Percentiles rank a stretch among this genome's conserved stretches.
Evolutionary conservation across 1,284 basidiomycete genomes (phyloP).

Genomic region (Agroathelia rolfsii): DNA sequence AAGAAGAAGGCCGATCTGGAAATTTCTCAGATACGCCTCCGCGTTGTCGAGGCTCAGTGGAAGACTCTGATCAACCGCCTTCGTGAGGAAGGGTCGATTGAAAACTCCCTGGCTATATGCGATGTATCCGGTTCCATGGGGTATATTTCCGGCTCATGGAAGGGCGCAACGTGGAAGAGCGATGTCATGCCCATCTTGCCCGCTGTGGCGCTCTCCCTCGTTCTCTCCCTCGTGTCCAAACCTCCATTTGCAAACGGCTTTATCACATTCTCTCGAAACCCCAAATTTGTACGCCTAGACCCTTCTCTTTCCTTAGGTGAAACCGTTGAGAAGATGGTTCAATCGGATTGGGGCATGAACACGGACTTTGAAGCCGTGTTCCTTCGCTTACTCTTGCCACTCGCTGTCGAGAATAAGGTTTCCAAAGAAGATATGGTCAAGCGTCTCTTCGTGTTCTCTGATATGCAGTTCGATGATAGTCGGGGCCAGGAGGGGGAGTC

Average conservation of each 20-base stretch:
- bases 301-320: constrained; percentile 24
- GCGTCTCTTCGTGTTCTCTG: constrained; percentile 62
- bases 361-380: constrained; percentile 56
- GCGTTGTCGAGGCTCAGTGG: constrained; percentile 58
- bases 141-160: constrained; percentile 8
- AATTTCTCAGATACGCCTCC: constrained; percentile 23
- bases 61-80: constrained; percentile 43
- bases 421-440: constrained; percentile 63
- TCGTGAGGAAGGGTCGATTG: constrained; percentile 40
- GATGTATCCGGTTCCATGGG: constrained; percentile 73
- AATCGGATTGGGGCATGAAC: constrained; percentile 41
- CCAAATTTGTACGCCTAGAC: constrained; percentile 40
- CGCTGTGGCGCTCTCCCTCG: constrained; percentile 54
- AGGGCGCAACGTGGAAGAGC: constrained; percentile 8
- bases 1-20: no score
- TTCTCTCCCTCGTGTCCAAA: constrained; percentile 49
- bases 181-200: constrained; percentile 40
- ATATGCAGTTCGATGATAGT: constrained; percentile 68
- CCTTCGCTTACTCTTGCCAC: constrained; percentile 44
- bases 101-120: constrained; percentile 58
- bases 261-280: constrained; percentile 53
- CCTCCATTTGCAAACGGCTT: constrained; percentile 56
- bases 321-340: constrained; percentile 28
- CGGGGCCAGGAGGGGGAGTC: no score
- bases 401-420: constrained; percentile 45